Evolutionary conservation across 2,329 filamentous ascomycete genomes (phyloP).

Genomic region (Xylariaceae sp.): DNA sequence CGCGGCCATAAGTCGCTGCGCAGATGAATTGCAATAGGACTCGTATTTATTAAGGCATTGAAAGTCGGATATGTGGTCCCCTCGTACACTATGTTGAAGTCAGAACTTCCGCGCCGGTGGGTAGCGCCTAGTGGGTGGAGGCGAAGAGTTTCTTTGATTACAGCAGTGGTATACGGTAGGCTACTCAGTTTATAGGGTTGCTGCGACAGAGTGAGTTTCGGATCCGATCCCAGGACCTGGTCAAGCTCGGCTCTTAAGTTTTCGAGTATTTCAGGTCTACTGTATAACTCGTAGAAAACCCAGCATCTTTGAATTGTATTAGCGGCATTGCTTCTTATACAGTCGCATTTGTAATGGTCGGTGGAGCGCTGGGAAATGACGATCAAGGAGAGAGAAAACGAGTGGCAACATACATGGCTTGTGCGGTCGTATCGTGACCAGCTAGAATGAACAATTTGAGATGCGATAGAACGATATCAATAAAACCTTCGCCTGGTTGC

Average conservation of each 20-base stretch:
- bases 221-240: conserved; percentile 35
- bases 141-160: conserved; percentile 60
- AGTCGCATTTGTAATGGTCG: too few species aligned
- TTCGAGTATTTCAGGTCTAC: conserved; percentile 32
- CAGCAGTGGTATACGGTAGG: conserved; percentile 59
- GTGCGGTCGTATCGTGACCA: conserved; percentile 26
- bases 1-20: conserved; percentile 43
- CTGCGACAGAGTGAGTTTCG: conserved; percentile 44
- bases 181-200: conserved; percentile 55
- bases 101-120: neutral
- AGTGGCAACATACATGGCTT: conserved; percentile 22
- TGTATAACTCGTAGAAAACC: conserved; percentile 29
- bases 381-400: too few species aligned
- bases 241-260: conserved; percentile 41
- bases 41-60: conserved; percentile 4
- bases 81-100: neutral
- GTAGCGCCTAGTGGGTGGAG: conserved; percentile 7
- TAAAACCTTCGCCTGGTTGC: neutral
- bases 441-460: conserved; percentile 20
- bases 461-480: conserved; percentile 16
- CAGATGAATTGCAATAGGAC: neutral
- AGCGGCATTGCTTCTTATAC: too few species aligned
- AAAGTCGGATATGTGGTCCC: conserved; percentile 8
- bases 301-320: too few species aligned
- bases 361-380: too few species aligned